phyloP scores from a whole-genome alignment of 768 basidiomycete genomes.

The Lentinula aciculospora region DNA sequence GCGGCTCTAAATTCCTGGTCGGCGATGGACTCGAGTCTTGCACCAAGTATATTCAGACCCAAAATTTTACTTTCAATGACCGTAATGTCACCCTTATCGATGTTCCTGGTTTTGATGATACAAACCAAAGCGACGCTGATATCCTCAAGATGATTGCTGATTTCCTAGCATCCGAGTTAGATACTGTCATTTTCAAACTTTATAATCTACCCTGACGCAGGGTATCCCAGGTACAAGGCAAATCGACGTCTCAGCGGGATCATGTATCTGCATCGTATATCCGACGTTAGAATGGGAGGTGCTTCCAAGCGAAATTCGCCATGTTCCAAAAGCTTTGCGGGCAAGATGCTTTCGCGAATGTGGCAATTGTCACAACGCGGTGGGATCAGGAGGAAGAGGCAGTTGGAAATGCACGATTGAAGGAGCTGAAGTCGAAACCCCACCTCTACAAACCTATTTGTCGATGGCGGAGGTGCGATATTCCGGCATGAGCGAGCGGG shows the following conservation, averaged over 20 bases:
- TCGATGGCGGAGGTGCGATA: slow-evolving; percentile 32
- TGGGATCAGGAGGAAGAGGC: slow-evolving; percentile 29
- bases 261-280: slow-evolving; percentile 50
- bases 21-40: slow-evolving; percentile 34
- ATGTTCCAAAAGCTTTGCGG: slow-evolving; percentile 49
- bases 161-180: slow-evolving; percentile 16
- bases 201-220: too few species aligned
- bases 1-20: slow-evolving; percentile 27
- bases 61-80: slow-evolving; percentile 24
- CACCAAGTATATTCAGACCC: slow-evolving; percentile 25
- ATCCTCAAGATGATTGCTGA: slow-evolving; percentile 26
- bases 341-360: slow-evolving; percentile 39
- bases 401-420: slow-evolving; percentile 27
- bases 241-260: slow-evolving; percentile 23
- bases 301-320: slow-evolving; percentile 33
- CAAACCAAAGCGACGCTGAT: slow-evolving; percentile 25
- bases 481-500: slow-evolving; percentile 22
- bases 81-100: slow-evolving; percentile 28
- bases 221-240: neutral
- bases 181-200: neutral
- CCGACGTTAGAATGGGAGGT: slow-evolving; percentile 44
- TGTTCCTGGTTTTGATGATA: slow-evolving; percentile 42
- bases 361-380: slow-evolving; percentile 44
- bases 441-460: slow-evolving; percentile 32
- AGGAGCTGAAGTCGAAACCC: slow-evolving; percentile 19